Evolutionary conservation across 139 green algal species (phyloP), one percentile per base, ranked within the genome.

Genomic region (Auxenochlorella pyrenoidosa): DNA sequence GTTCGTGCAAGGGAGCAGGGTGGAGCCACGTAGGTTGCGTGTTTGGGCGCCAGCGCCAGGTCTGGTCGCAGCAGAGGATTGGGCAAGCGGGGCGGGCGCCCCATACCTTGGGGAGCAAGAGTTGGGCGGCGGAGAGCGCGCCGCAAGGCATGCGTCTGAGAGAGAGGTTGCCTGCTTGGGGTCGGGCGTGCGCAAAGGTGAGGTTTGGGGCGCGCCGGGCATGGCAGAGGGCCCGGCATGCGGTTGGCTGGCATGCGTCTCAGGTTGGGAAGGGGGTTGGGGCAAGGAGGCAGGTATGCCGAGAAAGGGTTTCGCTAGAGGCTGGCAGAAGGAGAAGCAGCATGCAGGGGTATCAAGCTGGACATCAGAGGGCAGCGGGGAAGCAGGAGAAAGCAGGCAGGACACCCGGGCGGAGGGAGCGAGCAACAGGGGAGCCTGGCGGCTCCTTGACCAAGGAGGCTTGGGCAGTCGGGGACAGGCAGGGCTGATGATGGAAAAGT

Each of bases 281-380:
- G 66, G 30, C 54, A 63, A 63, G 63, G 5, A 8, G 41, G 66
- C 10, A 16, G 66, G 66, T 1, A 41, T 34, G 66, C 66, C 32
- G 73, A 51, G 40, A 79, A 79, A n/a, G 73, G 38, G 24, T 51
- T 79, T 79, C 73, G 73, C 73, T 79, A 79, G 40, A 5, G 40
- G 40, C 18, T 38, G 40, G 1, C 51, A n/a, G 41, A 34, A 41
- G 73, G 13, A 58, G 26, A 58, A 58, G 32, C 30, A 16, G 43
- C 21, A 40, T 38, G 68, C 68, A 38, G 68, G 34, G 34, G 34
- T 38, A 43, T 38, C 34, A 75, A 75, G 68, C 68, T 21, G 12
- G 68, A 22, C 68, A 75, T 5, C 16, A 28, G 24, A 58, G 0
- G 43, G 73, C 40, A 79, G 73, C 5, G 43, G 41, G 15, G 10